These are phyloP conservation scores for Leishmania mexicana DNA, from an alignment of 208 protist genomes.

Conservation along the genomic window DNA sequence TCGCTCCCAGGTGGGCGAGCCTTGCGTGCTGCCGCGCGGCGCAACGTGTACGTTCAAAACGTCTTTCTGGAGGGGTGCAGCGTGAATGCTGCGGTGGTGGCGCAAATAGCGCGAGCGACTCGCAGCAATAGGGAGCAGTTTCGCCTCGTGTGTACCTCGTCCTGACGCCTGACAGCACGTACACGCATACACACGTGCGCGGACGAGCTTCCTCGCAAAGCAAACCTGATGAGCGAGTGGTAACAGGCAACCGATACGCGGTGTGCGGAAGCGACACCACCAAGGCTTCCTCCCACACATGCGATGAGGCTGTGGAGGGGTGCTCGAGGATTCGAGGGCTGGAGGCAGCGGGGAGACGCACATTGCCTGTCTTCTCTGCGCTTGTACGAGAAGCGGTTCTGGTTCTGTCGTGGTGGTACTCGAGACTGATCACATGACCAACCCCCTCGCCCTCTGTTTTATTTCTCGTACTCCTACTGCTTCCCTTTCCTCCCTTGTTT, in stretches of 20 bases:
- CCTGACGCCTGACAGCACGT: neutral
- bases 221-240: neutral
- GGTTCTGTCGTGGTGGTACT: neutral
- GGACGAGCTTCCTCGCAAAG: neutral
- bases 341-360: neutral
- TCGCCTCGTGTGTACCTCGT: neutral
- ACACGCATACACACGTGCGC: neutral
- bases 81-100: constrained; percentile 40
- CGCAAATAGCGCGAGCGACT: constrained; percentile 32
- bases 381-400: neutral
- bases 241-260: neutral
- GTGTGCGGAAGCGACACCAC: neutral
- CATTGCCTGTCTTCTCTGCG: neutral
- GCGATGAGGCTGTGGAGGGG: neutral
- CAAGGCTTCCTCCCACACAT: neutral
- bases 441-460: neutral
- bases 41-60: constrained; percentile 41
- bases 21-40: constrained; percentile 33
- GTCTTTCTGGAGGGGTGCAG: constrained; percentile 44
- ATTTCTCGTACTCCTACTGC: neutral
- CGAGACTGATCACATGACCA: neutral
- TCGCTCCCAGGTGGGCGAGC: constrained; percentile 43
- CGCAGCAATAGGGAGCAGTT: constrained; percentile 29
- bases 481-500: neutral
- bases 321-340: neutral